Evolutionary conservation across 2,329 filamentous ascomycete genomes (phyloP).

Genomic region (Clonostachys byssicola): DNA sequence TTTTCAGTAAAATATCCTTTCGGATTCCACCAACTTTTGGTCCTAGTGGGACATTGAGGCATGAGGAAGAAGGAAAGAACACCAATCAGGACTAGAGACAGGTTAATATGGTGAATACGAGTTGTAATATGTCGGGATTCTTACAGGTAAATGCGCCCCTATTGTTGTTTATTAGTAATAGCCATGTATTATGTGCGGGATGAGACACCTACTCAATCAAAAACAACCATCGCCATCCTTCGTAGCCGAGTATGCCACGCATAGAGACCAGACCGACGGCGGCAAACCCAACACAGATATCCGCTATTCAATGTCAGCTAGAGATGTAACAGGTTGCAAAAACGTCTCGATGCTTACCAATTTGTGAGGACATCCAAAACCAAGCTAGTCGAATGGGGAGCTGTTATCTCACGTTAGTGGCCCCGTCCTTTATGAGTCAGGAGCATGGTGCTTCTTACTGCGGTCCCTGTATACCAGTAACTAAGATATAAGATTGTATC

Average conservation of each 20-base stretch:
- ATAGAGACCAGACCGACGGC: conserved; percentile 52
- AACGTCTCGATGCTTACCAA: conserved; percentile 9
- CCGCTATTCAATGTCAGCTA: conserved; percentile 5
- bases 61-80: conserved; percentile 50
- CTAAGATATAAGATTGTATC: conserved; percentile 55
- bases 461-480: conserved; percentile 65
- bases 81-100: conserved; percentile 46
- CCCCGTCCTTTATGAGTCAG: too few relatives aligned
- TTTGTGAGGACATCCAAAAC: conserved; percentile 54
- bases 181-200: neutral
- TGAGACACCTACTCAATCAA: conserved; percentile 22
- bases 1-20: conserved; percentile 59
- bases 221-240: conserved; percentile 57
- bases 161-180: conserved; percentile 4
- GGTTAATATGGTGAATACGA: conserved; percentile 13
- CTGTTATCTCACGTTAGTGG: conserved; percentile 20
- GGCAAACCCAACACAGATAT: conserved; percentile 49
- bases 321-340: too few relatives aligned
- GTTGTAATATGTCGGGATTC: neutral
- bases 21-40: conserved; percentile 49
- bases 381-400: conserved; percentile 60
- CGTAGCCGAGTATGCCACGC: conserved; percentile 43
- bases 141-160: conserved; percentile 24
- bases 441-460: conserved; percentile 15
- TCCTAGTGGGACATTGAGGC: conserved; percentile 59